A percentile compares a stretch with the other conserved stretches of the same genome.
These are phyloP conservation scores for Leishmania mexicana DNA, from an alignment of 208 protist genomes.

Conservation along the genomic window DNA sequence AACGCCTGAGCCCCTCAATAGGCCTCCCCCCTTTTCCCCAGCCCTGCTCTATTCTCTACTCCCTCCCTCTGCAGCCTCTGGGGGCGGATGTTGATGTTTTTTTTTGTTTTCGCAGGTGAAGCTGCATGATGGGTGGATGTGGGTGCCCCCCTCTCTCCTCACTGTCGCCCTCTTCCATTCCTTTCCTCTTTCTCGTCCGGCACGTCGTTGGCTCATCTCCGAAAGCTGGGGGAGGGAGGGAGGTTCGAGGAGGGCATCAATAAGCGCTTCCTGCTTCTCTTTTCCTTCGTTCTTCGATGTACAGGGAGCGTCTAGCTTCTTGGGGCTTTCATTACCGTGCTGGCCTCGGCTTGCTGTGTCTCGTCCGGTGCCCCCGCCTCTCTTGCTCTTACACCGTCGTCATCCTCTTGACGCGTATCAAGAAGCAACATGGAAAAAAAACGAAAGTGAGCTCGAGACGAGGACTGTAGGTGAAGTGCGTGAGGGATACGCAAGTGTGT, in stretches of 20 bases:
- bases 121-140: background rate
- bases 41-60: constrained; percentile 13
- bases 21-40: background rate
- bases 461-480: background rate
- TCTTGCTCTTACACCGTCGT: background rate
- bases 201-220: background rate
- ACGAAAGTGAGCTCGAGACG: background rate
- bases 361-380: background rate
- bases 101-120: background rate
- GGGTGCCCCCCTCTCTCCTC: background rate
- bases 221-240: background rate
- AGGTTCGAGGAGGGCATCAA: background rate
- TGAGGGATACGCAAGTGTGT: background rate
- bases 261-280: background rate
- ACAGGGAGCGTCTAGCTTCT: background rate
- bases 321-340: background rate
- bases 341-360: background rate
- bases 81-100: background rate
- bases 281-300: constrained; percentile 11
- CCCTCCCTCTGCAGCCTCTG: constrained; percentile 8
- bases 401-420: background rate
- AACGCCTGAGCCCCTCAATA: background rate
- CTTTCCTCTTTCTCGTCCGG: background rate
- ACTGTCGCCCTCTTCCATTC: background rate
- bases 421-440: background rate